A percentile compares a stretch with the other conserved stretches of the same genome.
These are phyloP conservation scores for Apophysomyces variabilis DNA, from an alignment of 371 early-diverging fungal species.

Conservation along the genomic window DNA sequence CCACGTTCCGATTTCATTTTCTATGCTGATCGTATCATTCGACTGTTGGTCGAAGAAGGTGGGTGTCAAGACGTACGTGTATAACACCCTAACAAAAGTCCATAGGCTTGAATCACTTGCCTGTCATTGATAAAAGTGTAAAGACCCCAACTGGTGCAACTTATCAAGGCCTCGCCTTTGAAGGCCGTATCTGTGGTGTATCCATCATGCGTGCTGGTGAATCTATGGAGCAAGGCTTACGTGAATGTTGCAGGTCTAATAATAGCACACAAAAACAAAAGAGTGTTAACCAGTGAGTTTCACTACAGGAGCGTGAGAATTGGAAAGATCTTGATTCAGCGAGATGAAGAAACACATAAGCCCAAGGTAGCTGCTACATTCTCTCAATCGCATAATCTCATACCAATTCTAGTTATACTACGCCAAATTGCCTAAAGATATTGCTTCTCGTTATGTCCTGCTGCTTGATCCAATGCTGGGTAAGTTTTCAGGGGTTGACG, in stretches of 20 bases:
- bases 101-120: conserved; percentile 86
- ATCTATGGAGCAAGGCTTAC: conserved; percentile 91
- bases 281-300: background rate
- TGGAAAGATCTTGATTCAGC: conserved; percentile 94
- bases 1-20: conserved; percentile 91
- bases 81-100: background rate
- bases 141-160: conserved; percentile 76
- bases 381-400: background rate
- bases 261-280: background rate
- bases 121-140: conserved; percentile 80
- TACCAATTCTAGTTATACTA: conserved; percentile 72
- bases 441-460: conserved; percentile 80
- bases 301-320: conserved; percentile 79
- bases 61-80: conserved; percentile 1
- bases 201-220: conserved; percentile 97
- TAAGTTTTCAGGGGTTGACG: conserved; percentile 30
- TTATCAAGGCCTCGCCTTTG: conserved; percentile 79
- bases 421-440: conserved; percentile 90
- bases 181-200: conserved; percentile 93
- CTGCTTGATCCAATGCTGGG: conserved; percentile 94
- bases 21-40: conserved; percentile 91
- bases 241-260: conserved; percentile 81
- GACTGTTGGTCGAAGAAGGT: conserved; percentile 92
- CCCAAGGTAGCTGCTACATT: conserved; percentile 63
- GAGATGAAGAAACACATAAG: conserved; percentile 91